These are phyloP conservation scores for Fusarium hainanense DNA, from an alignment of 2,329 filamentous ascomycete species.

Conservation along the genomic window DNA sequence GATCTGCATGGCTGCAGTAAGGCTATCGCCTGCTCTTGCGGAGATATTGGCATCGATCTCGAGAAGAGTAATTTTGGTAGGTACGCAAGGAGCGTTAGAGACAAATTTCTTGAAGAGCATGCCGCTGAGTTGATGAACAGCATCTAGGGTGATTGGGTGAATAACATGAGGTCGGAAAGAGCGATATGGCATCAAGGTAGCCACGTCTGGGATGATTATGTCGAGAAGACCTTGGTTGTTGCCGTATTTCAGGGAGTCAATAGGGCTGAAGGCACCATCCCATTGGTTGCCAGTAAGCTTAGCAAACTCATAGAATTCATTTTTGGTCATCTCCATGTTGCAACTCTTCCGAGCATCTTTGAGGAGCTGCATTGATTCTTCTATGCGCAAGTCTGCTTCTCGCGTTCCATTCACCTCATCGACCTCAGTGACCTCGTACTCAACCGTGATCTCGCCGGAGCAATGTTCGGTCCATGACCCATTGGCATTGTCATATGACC, in stretches of 20 bases:
- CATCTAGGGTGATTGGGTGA: conserved; percentile 3
- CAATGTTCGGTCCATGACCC: conserved; percentile 4
- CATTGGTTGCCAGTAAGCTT: conserved; percentile 9
- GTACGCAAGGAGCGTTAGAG: conserved; percentile 12
- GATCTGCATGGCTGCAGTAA: conserved; percentile 12
- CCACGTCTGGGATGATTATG: conserved; percentile 7
- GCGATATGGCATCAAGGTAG: conserved; percentile 7
- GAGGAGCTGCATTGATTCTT: background rate
- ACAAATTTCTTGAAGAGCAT: conserved; percentile 15
- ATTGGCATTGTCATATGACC: conserved; percentile 1
- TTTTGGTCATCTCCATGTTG: background rate
- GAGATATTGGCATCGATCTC: conserved; percentile 2
- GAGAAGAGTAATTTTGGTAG: background rate
- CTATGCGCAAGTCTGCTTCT: background rate
- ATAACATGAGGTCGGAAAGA: conserved; percentile 8
- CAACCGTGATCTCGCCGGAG: background rate
- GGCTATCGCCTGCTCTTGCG: background rate
- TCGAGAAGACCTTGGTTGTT: conserved; percentile 5
- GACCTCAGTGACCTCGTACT: background rate
- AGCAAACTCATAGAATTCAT: conserved; percentile 6
- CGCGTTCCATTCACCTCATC: background rate
- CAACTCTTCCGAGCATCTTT: background rate
- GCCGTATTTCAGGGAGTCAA: background rate
- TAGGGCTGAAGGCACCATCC: conserved; percentile 9
- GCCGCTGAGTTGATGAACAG: conserved; percentile 8